Evolutionary conservation across 2,329 filamentous ascomycete genomes (phyloP).

Genomic region (Beauveria scarabaeidicola): DNA sequence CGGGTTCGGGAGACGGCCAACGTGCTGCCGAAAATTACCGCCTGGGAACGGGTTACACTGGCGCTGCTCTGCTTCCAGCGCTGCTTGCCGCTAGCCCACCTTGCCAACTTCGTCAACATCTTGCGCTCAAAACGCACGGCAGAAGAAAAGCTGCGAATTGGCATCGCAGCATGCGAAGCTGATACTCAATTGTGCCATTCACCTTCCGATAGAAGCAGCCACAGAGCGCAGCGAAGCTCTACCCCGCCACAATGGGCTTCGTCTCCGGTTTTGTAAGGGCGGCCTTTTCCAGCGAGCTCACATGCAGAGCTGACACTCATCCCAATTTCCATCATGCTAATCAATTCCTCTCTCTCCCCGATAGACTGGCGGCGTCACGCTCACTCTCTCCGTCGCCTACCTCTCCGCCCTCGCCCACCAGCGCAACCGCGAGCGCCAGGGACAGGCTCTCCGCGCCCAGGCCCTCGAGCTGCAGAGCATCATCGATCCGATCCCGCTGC

Average conservation of each 20-base stretch:
- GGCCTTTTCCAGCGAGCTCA: not conserved
- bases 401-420: slow-evolving; percentile 62
- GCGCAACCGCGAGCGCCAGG: slow-evolving; percentile 54
- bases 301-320: not conserved
- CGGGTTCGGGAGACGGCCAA: slow-evolving; percentile 14
- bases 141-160: slow-evolving; percentile 13
- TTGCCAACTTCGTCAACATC: slow-evolving; percentile 12
- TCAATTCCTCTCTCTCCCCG: not conserved
- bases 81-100: not conserved
- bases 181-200: slow-evolving; percentile 15
- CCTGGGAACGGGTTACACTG: not conserved
- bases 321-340: not conserved
- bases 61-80: slow-evolving; percentile 12
- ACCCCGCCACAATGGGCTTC: slow-evolving; percentile 54
- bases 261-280: slow-evolving; percentile 61
- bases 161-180: slow-evolving; percentile 26
- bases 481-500: slow-evolving; percentile 38
- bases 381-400: slow-evolving; percentile 67
- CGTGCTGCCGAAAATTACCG: slow-evolving; percentile 10
- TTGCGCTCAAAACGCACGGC: slow-evolving; percentile 1
- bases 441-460: slow-evolving; percentile 48
- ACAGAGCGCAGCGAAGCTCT: slow-evolving; percentile 7
- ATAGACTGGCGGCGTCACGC: slow-evolving; percentile 66
- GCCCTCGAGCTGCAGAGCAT: slow-evolving; percentile 45
- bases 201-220: not conserved